Base-by-base conservation (phyloP, 805 yeast species). In the Yamadazyma sp. region DNA sequence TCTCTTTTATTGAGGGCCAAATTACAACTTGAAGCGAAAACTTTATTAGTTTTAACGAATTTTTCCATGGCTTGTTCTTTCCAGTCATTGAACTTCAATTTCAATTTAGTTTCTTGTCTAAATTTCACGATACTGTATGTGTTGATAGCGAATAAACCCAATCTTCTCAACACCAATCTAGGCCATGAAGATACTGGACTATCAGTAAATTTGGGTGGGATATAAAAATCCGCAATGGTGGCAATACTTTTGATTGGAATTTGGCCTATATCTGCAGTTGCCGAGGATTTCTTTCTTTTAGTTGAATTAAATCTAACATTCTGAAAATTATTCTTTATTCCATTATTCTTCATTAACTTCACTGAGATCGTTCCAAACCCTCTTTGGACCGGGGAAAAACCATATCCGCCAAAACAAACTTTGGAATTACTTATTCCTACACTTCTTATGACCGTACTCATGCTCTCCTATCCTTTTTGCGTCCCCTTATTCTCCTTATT, bases 51-150 rank as follows among this genome's bases (percentile, higher is more conserved):
- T 38, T 76, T 75, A 19, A 82, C 83, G 56, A 79, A 88, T 33
- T 68, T 69, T 47, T 86, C 86, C 48, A 89, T 78, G 6, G 95
- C 95, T 20, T 72, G 73, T 58, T 87, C 91, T 57, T 85, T 86
- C 96, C 96, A 89, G 40, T 79, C 74, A 21, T 89, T 86, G 57
- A 78, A 82, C 38, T 73, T 53, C 24, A 78, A 75, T 18, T 58
- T 59, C 40, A 60, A 53, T 24, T 58, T 58, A 23, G 70, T 62
- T 32, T 67, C 73, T 27, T 58, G 52, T 56, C 64, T 71, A 49
- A 60, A 74, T 44, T 68, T 68, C 36, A 66, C 70, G 4, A 73
- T 66, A 40, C 67, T 70, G 35, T 69, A 69, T 27, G 88, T 79
- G 55, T 82, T 84, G 54, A 77, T 72, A 24, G 86, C 81, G 49